Percentiles rank a stretch among this genome's conserved stretches.
phyloP scores from a whole-genome alignment of 441 rosid genomes.

The Breynia disticha region DNA sequence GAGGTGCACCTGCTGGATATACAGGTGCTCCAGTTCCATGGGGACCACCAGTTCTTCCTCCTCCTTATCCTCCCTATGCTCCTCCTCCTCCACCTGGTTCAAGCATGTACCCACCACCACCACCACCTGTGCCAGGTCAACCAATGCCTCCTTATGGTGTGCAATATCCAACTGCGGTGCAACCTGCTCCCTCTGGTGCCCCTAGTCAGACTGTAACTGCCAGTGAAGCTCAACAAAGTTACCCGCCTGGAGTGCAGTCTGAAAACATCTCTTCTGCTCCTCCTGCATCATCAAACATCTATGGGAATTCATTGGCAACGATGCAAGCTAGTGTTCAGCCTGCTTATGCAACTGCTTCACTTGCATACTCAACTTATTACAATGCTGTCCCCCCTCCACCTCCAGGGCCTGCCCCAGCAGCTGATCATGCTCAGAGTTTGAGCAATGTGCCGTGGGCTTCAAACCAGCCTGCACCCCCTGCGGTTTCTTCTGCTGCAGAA shows the following conservation, averaged over 20 bases:
- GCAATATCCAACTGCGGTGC: conserved; percentile 53
- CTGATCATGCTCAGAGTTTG: conserved; percentile 49
- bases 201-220: conserved; percentile 36
- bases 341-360: conserved; percentile 41
- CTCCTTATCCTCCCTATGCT: conserved; percentile 63
- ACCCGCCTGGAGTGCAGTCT: conserved; percentile 84
- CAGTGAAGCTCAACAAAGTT: conserved; percentile 60
- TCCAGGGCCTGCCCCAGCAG: conserved; percentile 35
- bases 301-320: conserved; percentile 35
- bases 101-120: conserved; percentile 52
- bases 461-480: conserved; percentile 47
- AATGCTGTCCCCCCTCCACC: conserved; percentile 64
- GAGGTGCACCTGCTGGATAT: conserved; percentile 22
- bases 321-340: conserved; percentile 44
- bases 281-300: conserved; percentile 36
- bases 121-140: conserved; percentile 72
- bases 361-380: conserved; percentile 67
- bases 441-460: conserved; percentile 66
- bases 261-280: conserved; percentile 47
- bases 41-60: conserved; percentile 77
- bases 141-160: conserved; percentile 75
- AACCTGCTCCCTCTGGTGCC: conserved; percentile 67
- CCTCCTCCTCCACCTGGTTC: conserved; percentile 92
- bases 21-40: conserved; percentile 63
- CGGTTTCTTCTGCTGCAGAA: conserved; percentile 43